Evolutionary conservation across 805 yeast species (phyloP).

Genomic region (Zygosaccharomyces kombuchaensis): DNA sequence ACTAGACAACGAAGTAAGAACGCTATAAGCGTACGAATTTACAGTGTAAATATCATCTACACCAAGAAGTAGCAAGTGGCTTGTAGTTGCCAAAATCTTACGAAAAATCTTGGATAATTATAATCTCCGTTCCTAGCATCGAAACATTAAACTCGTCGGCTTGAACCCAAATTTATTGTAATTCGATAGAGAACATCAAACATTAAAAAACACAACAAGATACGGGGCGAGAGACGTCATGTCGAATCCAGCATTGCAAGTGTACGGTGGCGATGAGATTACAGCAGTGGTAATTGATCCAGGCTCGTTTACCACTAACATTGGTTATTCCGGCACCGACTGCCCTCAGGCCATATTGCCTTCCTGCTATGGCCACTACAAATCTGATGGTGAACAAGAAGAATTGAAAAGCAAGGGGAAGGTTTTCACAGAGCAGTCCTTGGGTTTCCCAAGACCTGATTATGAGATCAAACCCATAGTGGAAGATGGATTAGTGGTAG

Average conservation of each 20-base stretch:
- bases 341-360: constrained; percentile 74
- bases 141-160: not conserved
- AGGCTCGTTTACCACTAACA: constrained; percentile 76
- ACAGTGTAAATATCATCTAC: constrained; percentile 9
- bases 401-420: constrained; percentile 19
- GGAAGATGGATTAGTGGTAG: constrained; percentile 57
- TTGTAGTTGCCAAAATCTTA: not conserved
- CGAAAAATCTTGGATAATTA: not conserved
- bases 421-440: constrained; percentile 39
- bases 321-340: constrained; percentile 93
- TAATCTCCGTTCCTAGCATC: not conserved
- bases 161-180: not conserved
- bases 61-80: not conserved
- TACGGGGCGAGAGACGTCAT: constrained; percentile 10
- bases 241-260: constrained; percentile 44
- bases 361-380: constrained; percentile 51
- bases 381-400: constrained; percentile 17
- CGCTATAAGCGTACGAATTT: constrained; percentile 29
- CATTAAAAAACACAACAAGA: not conserved
- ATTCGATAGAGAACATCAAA: not conserved
- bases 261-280: constrained; percentile 70
- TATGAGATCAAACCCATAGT: constrained; percentile 54
- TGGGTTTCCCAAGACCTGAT: constrained; percentile 49
- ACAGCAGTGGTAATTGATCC: constrained; percentile 89
- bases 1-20: constrained; percentile 61